Conservation (phyloP, 768 basidiomycete species). For the Lyophyllum decastes region DNA sequence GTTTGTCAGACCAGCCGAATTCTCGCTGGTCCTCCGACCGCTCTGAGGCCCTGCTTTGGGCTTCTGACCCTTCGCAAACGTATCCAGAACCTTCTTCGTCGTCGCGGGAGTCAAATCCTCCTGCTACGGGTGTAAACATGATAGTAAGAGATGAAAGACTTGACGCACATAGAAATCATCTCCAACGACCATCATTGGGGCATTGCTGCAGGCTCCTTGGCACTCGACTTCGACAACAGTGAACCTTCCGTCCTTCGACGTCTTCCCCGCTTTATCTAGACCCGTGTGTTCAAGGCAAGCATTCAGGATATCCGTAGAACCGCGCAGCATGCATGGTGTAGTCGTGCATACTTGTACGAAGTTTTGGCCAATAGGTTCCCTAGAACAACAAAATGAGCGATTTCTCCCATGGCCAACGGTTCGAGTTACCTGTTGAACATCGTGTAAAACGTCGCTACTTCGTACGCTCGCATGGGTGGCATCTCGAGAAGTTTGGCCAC, state of each 20-base stretch:
- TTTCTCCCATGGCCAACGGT: neutral
- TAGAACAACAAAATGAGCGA: conserved; percentile 26
- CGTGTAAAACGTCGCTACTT: conserved; percentile 99
- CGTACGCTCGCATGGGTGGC: conserved; percentile 98
- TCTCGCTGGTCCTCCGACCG: conserved; percentile 85
- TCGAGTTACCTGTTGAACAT: conserved; percentile 95
- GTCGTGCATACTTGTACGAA: conserved; percentile 99
- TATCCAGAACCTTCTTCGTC: conserved; percentile 78
- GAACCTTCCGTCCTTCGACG: conserved; percentile 96
- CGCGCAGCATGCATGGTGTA: conserved; percentile 95
- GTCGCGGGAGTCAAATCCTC: conserved; percentile 82
- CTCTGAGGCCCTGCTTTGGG: conserved; percentile 95
- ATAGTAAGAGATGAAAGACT: neutral
- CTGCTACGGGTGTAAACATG: conserved; percentile 36
- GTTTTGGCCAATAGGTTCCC: conserved; percentile 91
- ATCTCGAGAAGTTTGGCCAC: conserved; percentile 92
- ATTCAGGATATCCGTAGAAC: conserved; percentile 87
- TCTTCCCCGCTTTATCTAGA: conserved; percentile 83
- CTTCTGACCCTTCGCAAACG: conserved; percentile 78
- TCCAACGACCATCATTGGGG: conserved; percentile 93
- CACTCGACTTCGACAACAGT: conserved; percentile 98
- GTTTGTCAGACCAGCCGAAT: conserved; percentile 87
- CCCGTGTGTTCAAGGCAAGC: conserved; percentile 83
- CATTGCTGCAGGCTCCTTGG: conserved; percentile 97
- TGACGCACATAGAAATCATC: conserved; percentile 92